A percentile compares a stretch with the other conserved stretches of the same genome.
These are phyloP conservation scores for Boehmeria nivea DNA, from an alignment of 306 rosid species.

Conservation along the genomic window DNA sequence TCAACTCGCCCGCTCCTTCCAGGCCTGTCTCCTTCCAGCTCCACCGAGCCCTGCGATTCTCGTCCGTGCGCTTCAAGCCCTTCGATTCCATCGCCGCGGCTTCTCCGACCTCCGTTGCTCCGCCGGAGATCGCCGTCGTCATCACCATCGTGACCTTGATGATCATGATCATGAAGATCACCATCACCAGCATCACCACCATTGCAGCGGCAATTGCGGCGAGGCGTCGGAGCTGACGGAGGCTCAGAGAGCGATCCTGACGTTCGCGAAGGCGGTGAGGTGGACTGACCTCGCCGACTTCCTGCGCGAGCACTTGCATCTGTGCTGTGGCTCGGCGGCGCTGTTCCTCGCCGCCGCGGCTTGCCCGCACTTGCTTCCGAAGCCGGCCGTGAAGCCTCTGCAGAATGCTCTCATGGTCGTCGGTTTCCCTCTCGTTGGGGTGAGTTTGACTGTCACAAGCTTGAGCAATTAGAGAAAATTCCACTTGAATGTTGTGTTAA, in stretches of 20 bases:
- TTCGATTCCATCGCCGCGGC: conserved; percentile 20
- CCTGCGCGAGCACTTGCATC: conserved; percentile 74
- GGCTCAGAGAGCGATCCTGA: conserved; percentile 54
- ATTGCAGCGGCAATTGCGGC: conserved; percentile 30
- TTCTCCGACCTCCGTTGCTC: conserved; percentile 33
- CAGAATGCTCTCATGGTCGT: conserved; percentile 62
- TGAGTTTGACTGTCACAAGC: conserved; percentile 18
- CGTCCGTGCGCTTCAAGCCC: conserved; percentile 26
- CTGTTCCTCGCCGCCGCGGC: conserved; percentile 72
- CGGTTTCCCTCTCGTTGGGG: conserved; percentile 92
- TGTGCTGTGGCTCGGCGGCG: conserved; percentile 72
- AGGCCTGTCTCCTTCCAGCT: background rate
- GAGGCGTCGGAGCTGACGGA: conserved; percentile 42
- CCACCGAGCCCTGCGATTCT: conserved; percentile 18
- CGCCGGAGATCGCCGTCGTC: conserved; percentile 28
- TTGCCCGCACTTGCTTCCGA: conserved; percentile 71
- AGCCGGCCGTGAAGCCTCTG: conserved; percentile 50
- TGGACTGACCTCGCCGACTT: conserved; percentile 76
- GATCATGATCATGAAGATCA: background rate
- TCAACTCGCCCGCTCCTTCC: conserved; percentile 29
- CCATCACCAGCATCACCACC: conserved; percentile 30
- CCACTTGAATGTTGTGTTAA: background rate
- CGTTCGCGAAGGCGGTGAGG: conserved; percentile 65
- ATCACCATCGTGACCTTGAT: conserved; percentile 3
- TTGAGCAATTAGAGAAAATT: background rate